Evolutionary conservation across 1,284 basidiomycete species (phyloP), one percentile per base, ranked within the genome.

Genomic region (Vanrija sp.): DNA sequence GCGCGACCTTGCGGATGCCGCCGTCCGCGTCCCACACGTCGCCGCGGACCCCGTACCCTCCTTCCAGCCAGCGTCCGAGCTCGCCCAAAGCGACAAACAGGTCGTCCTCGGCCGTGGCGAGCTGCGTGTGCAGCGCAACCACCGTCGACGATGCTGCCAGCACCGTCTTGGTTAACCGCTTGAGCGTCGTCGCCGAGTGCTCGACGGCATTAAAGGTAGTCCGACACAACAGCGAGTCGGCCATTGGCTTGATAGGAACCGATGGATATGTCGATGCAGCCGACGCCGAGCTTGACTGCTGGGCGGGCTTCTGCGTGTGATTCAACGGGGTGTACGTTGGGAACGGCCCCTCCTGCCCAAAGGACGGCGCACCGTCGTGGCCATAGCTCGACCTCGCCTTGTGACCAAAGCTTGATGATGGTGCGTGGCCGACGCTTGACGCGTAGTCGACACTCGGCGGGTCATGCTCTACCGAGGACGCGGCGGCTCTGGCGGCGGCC

Each of bases 21-120:
- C 53, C 50, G 0, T 64, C 64, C 2, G 43, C 45, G 43, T 65
- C 63, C 67, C 66, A 73, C 3, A 69, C 52, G 8, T 56, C 57
- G 19, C 64, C 56, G 21, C 57, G 50, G 9, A 72, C 57, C 18
- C 63, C 66, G 60, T 67, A 73, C 5, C 69, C 69, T 21, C 57
- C 61, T 40, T 73, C 71, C 34, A 75, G 56, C 63, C 67, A 74
- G 44, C 65, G 59, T 9, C 69, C 70, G 1, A 77, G 63, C 43
- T 71, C 68, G 16, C 69, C 73, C 1, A 77, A 55, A 6, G 55
- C 51, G 9, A 52, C 44, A 38, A 73, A 66, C 38, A 77, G 50
- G 43, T 72, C 73, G 34, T 74, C 68, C 55, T 77, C 75, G 10
- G 71, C 73, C 19, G 56, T 61, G 49, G 74, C 72, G 15, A 77